These are phyloP conservation scores for Chytriomyces hyalinus DNA, from an alignment of 192 early-diverging fungal species.

Conservation along the genomic window DNA sequence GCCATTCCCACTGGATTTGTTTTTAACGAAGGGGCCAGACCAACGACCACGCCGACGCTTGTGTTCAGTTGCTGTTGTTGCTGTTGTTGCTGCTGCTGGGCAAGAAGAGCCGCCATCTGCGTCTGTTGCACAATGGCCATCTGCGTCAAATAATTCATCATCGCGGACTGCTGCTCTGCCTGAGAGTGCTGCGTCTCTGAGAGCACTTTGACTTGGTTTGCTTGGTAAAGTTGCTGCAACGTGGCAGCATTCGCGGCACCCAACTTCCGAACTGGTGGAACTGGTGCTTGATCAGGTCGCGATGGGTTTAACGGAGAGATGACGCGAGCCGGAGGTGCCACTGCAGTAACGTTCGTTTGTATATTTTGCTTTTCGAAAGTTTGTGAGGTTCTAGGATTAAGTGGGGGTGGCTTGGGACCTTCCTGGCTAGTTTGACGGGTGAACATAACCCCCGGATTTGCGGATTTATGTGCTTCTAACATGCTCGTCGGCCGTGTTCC, in stretches of 20 bases:
- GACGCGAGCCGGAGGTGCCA: not conserved
- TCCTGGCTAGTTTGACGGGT: not conserved
- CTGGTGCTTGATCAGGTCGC: not conserved
- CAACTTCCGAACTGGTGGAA: not conserved
- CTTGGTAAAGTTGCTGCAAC: constrained; percentile 15
- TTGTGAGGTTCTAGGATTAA: not conserved
- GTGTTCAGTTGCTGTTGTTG: constrained; percentile 3
- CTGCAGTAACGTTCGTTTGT: not conserved
- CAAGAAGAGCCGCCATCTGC: constrained; percentile 27
- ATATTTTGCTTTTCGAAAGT: not conserved
- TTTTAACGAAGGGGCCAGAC: constrained; percentile 12
- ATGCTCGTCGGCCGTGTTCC: not conserved
- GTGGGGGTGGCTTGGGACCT: not conserved
- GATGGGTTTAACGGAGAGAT: constrained; percentile 7
- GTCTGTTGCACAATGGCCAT: constrained; percentile 33
- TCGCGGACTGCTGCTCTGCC: constrained; percentile 25
- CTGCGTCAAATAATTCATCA: constrained; percentile 30
- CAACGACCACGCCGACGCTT: constrained; percentile 8
- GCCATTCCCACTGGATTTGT: not conserved
- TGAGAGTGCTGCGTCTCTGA: constrained; percentile 8
- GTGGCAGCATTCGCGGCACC: constrained; percentile 24
- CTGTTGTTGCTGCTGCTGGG: constrained; percentile 21
- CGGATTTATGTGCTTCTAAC: not conserved
- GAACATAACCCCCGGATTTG: not conserved
- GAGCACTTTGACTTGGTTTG: constrained; percentile 14